phyloP scores from a whole-genome alignment of 2,329 filamentous ascomycete genomes.

The Elsinoe arachidis region DNA sequence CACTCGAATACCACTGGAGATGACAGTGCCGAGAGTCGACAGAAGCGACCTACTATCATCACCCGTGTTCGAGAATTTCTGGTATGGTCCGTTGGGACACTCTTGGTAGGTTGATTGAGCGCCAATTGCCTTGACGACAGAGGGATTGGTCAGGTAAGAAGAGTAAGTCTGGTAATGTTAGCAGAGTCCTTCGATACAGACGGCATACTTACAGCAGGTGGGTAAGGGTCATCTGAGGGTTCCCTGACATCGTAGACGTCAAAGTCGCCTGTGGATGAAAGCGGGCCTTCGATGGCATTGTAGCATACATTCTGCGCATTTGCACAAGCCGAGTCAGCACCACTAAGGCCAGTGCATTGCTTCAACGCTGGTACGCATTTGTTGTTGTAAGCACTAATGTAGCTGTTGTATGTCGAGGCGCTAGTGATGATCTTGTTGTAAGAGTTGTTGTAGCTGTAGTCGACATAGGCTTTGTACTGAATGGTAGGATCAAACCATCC shows the following conservation, averaged over 20 bases:
- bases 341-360: conserved; percentile 26
- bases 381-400: conserved; percentile 32
- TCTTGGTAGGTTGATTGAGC: conserved; percentile 36
- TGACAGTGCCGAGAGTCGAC: conserved; percentile 5
- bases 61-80: conserved; percentile 34
- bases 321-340: conserved; percentile 27
- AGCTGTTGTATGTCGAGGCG: conserved; percentile 16
- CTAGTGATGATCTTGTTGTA: conserved; percentile 28
- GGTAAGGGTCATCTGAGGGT: conserved; percentile 30
- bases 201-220: conserved; percentile 22
- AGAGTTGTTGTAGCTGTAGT: conserved; percentile 28
- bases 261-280: conserved; percentile 27
- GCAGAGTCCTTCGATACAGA: not conserved
- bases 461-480: conserved; percentile 33
- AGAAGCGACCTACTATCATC: conserved; percentile 25
- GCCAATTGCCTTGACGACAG: conserved; percentile 38
- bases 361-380: conserved; percentile 33
- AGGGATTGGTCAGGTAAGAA: conserved; percentile 32
- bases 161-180: conserved; percentile 28
- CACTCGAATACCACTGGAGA: conserved; percentile 35
- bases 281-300: conserved; percentile 29
- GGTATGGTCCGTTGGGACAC: conserved; percentile 26
- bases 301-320: conserved; percentile 31
- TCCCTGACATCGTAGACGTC: conserved; percentile 42
- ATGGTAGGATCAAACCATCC: conserved; percentile 44